Evolutionary conservation across 495 filamentous ascomycete species (phyloP), one percentile per base, ranked within the genome.

Genomic region (Penicillium egyptiacum): DNA sequence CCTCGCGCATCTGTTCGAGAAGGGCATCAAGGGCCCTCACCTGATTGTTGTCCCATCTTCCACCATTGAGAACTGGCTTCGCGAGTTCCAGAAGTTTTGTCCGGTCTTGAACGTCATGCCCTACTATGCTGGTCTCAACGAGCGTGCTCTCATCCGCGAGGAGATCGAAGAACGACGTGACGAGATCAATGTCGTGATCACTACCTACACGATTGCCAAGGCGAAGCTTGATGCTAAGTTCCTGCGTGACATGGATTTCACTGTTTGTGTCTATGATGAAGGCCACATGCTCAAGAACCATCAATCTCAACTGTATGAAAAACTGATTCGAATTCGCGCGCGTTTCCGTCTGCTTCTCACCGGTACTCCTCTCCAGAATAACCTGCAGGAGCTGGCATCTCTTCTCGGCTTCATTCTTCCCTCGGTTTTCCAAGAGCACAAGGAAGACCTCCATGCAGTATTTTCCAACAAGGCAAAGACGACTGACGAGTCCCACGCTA

Each of bases 311-410:
- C 75, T 88, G 3, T 98, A 97, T 64, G 84, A 86, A 50, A 85
- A 87, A 56, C 77, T 98, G 23, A 87, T 94, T 68, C 79, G 83
- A 42, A 90, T 98, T 25, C 82, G 79, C 0, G 85, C 91, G 5
- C 71, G 79, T 19, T 96, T 94, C 78, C 82, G 89, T 16, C 78
- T 98, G 5, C 81, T 98, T 11, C 79, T 98, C 23, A 98, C 92
- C 3, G 94, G 94, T 5, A 98, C 94, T 0, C 94, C 94, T 0
- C 78, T 98, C 12, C 94, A 98, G 67, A 98, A 98, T 73, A 98
- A 96, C 63, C 81, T 98, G 5, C 88, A 90, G 66, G 94, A 98
- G 70, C 81, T 98, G 43, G 85, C 89, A 2, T 89, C 92, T 2
- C 77, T 98, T 17, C 83, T 98, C 4, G 88, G 87, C 2, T 98